Percentiles rank a stretch among this genome's conserved stretches.
Conservation (phyloP, 176 grass and related monocot species). For the Hyparrhenia diplandra region DNA sequence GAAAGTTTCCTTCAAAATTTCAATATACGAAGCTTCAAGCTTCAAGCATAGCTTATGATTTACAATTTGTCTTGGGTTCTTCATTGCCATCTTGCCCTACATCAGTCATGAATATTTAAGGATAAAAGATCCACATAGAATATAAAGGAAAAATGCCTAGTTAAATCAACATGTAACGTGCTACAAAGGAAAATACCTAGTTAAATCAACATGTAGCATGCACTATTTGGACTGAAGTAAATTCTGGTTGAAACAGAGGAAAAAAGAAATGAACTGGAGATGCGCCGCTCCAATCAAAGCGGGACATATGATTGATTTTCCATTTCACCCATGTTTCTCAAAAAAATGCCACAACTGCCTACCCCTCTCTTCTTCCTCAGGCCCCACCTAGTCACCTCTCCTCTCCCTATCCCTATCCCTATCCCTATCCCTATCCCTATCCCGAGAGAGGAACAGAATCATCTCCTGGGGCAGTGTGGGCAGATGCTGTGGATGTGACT, state of each 20-base stretch:
- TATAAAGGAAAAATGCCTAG: constrained; percentile 2
- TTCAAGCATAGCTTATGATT: constrained; percentile 18
- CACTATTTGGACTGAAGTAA: background rate
- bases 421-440: no score
- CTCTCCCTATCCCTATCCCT: no score
- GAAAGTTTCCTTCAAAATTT: constrained; percentile 44
- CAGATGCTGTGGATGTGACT: background rate
- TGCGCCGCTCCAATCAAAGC: background rate
- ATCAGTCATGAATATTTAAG: constrained; percentile 12
- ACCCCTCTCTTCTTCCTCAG: background rate
- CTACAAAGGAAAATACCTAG: constrained; percentile 1
- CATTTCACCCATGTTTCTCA: background rate
- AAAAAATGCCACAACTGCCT: background rate
- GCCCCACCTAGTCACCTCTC: background rate
- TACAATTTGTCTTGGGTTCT: constrained; percentile 21
- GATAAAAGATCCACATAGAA: constrained; percentile 3
- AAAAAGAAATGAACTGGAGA: background rate
- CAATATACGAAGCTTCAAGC: constrained; percentile 39
- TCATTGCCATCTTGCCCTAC: constrained; percentile 46
- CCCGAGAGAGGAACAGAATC: background rate
- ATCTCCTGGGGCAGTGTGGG: background rate
- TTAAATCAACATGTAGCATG: constrained; percentile 18
- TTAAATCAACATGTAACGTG: constrained; percentile 17
- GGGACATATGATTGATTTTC: background rate
- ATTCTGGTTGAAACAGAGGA: background rate